These are phyloP conservation scores for Lavandula angustifolia DNA, from an alignment of 257 asterid species.

Conservation along the genomic window DNA sequence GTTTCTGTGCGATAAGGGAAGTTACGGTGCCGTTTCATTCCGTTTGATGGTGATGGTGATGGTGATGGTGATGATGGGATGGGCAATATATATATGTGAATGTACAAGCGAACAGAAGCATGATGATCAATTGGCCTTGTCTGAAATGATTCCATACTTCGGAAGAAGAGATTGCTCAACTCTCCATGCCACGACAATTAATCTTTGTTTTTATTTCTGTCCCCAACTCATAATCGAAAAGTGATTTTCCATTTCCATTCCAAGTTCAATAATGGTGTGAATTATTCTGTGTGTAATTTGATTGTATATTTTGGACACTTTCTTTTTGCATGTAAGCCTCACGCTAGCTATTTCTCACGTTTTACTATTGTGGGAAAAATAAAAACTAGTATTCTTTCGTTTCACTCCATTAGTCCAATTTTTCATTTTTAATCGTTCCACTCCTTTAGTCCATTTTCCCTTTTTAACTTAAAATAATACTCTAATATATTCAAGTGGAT, in stretches of 20 bases:
- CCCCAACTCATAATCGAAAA: not conserved
- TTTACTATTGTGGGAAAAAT: too few species aligned
- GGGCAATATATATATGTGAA: not conserved
- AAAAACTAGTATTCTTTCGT: too few species aligned
- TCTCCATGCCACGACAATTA: not conserved
- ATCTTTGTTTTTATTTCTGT: not conserved
- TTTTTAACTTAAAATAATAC: too few species aligned
- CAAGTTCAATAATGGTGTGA: not conserved
- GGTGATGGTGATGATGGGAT: constrained; percentile 4
- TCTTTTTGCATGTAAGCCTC: not conserved
- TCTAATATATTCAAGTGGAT: too few species aligned
- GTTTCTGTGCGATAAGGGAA: not conserved
- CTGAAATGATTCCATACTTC: constrained; percentile 5
- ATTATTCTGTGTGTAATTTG: not conserved
- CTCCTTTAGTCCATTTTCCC: too few species aligned
- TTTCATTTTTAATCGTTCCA: too few species aligned
- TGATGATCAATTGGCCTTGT: not conserved
- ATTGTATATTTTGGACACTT: not conserved
- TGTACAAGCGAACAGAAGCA: not conserved
- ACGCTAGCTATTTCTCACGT: too few species aligned
- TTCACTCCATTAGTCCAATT: too few species aligned
- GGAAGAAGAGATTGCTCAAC: not conserved
- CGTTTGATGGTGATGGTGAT: not conserved
- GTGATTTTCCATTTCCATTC: not conserved
- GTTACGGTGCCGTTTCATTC: not conserved